A percentile compares a stretch with the other conserved stretches of the same genome.
Evolutionary conservation across 2,329 filamentous ascomycete species (phyloP).

Genomic region (Thyridium curvatum): DNA sequence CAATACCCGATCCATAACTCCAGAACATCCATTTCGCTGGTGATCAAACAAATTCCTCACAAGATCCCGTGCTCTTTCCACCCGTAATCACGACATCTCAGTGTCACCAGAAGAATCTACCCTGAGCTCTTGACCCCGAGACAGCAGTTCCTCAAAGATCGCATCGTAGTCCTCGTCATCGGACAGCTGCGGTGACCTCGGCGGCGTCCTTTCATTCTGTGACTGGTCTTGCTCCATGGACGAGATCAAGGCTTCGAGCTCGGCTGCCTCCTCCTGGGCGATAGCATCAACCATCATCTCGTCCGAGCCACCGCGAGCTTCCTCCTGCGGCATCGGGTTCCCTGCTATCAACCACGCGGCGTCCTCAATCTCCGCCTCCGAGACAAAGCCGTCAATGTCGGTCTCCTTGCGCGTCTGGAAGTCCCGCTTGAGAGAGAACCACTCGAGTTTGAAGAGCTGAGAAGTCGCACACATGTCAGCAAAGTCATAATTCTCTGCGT

Average conservation of each 20-base stretch:
- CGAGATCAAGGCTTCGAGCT: conserved; percentile 51
- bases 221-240: conserved; percentile 28
- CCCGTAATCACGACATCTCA: conserved; percentile 33
- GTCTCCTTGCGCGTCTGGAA: conserved; percentile 29
- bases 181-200: conserved; percentile 29
- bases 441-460: conserved; percentile 35
- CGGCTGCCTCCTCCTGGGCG: conserved; percentile 44
- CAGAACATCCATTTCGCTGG: too few species aligned
- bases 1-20: too few species aligned
- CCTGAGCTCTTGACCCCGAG: conserved; percentile 28
- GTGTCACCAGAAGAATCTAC: conserved; percentile 30
- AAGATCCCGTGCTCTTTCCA: too few species aligned
- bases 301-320: conserved; percentile 24
- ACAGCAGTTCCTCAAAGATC: conserved; percentile 59
- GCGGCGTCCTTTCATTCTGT: conserved; percentile 12
- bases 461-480: neutral
- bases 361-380: conserved; percentile 47
- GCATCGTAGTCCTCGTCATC: conserved; percentile 58
- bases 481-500: too few species aligned
- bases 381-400: conserved; percentile 32
- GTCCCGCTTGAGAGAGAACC: conserved; percentile 29
- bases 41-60: too few species aligned
- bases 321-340: conserved; percentile 10
- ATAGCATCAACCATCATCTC: conserved; percentile 49
- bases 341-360: conserved; percentile 26